Conservation (phyloP, 208 protist species). For the Leishmania martiniquensis region DNA sequence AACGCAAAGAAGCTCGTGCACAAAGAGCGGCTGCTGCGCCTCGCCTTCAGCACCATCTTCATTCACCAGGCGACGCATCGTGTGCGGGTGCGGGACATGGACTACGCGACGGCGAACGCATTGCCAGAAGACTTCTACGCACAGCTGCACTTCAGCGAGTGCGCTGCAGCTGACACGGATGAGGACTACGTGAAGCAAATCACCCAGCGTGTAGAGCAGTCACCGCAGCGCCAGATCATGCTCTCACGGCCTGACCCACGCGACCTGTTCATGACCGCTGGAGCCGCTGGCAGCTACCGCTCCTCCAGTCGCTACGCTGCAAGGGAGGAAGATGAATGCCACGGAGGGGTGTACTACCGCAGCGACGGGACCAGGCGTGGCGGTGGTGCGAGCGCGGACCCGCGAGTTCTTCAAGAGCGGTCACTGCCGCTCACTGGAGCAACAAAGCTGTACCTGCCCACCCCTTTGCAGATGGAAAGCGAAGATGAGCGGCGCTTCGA, state of each 20-base stretch:
- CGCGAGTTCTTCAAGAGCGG: slow-evolving; percentile 16
- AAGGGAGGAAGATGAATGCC: slow-evolving; percentile 20
- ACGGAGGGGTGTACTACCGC: slow-evolving; percentile 62
- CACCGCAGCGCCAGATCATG: slow-evolving; percentile 58
- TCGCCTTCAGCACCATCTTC: slow-evolving; percentile 86
- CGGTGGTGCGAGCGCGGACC: slow-evolving; percentile 21
- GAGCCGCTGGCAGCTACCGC: slow-evolving; percentile 1
- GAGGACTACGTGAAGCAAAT: slow-evolving; percentile 56
- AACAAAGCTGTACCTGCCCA: slow-evolving; percentile 44
- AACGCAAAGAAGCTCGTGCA: slow-evolving; percentile 22
- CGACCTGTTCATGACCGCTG: slow-evolving; percentile 18
- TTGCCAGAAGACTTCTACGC: slow-evolving; percentile 74
- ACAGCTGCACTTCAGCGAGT: slow-evolving; percentile 60
- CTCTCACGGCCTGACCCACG: slow-evolving; percentile 43
- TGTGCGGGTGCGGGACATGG: slow-evolving; percentile 69
- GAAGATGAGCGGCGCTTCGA: slow-evolving; percentile 66
- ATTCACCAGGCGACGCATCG: slow-evolving; percentile 60
- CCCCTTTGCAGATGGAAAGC: slow-evolving; percentile 39
- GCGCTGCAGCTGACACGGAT: slow-evolving; percentile 33
- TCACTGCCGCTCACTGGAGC: slow-evolving; percentile 38
- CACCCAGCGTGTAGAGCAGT: slow-evolving; percentile 65
- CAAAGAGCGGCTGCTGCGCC: slow-evolving; percentile 58
- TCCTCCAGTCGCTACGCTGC: slow-evolving; percentile 26
- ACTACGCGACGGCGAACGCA: slow-evolving; percentile 54
- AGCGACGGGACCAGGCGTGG: slow-evolving; percentile 43